Percentiles rank a stretch among this genome's conserved stretches.
These are phyloP conservation scores for Cercospora sesami DNA, from an alignment of 2,329 filamentous ascomycete genomes.

Conservation along the genomic window DNA sequence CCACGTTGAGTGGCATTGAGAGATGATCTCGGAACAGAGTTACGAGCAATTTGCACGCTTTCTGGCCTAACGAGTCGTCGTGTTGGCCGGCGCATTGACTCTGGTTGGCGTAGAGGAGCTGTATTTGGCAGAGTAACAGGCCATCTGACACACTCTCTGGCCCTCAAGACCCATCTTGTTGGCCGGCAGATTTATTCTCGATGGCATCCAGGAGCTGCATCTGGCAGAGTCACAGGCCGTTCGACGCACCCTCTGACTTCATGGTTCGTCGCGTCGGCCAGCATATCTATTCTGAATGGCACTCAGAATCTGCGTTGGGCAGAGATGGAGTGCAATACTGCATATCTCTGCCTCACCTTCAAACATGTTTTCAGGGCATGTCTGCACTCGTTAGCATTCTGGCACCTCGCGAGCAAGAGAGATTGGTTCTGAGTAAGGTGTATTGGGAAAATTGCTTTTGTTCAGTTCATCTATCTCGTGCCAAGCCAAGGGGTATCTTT, in stretches of 20 bases:
- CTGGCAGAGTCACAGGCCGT: too few relatives aligned
- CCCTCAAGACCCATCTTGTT: too few relatives aligned
- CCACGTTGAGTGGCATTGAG: not conserved
- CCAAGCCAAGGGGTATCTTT: conserved; percentile 8
- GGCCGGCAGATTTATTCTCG: too few relatives aligned
- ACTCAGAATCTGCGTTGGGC: not conserved
- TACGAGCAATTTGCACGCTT: not conserved
- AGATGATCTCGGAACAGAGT: not conserved
- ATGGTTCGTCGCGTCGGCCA: not conserved
- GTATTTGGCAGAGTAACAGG: not conserved
- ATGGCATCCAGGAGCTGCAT: too few relatives aligned
- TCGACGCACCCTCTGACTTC: too few relatives aligned
- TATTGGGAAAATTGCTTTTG: not conserved
- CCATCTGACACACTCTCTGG: too few relatives aligned
- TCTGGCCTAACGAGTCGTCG: too few relatives aligned
- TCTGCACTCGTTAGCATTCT: not conserved
- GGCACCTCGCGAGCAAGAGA: not conserved
- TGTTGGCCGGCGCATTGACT: not conserved
- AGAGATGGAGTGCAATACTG: not conserved
- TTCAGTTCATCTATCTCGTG: conserved; percentile 4
- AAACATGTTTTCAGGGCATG: not conserved
- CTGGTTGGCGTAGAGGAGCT: not conserved
- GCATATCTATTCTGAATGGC: not conserved
- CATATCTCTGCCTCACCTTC: not conserved
- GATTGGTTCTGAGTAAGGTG: not conserved